Evolutionary conservation across 116 monocot species (phyloP).

Genomic region (Trichopus zeylanicus): DNA sequence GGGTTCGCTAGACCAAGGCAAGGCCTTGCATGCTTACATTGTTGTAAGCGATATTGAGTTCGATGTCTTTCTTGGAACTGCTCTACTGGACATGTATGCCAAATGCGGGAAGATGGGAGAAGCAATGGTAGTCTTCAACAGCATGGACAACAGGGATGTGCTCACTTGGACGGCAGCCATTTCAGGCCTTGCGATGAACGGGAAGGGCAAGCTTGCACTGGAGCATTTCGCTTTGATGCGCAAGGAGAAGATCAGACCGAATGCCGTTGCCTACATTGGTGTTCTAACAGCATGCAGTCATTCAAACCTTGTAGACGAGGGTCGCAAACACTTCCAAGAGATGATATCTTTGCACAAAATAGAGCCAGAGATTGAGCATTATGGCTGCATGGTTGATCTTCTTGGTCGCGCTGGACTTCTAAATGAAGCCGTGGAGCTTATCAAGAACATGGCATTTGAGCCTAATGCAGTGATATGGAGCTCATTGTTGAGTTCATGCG

Average conservation of each 20-base stretch:
- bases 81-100: slow-evolving; percentile 75
- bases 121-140: slow-evolving; percentile 30
- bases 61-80: slow-evolving; percentile 52
- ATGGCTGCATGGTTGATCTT: slow-evolving; percentile 80
- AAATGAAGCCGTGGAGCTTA: slow-evolving; percentile 54
- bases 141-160: slow-evolving; percentile 28
- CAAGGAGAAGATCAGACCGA: slow-evolving; percentile 43
- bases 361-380: slow-evolving; percentile 80
- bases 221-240: slow-evolving; percentile 50
- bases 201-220: slow-evolving; percentile 47
- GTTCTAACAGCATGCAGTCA: slow-evolving; percentile 79
- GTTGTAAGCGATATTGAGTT: slow-evolving; percentile 15
- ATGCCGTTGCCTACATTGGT: slow-evolving; percentile 45
- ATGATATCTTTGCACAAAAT: slow-evolving; percentile 37
- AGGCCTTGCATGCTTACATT: slow-evolving; percentile 44
- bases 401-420: slow-evolving; percentile 43
- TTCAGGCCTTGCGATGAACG: slow-evolving; percentile 56
- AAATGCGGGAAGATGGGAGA: slow-evolving; percentile 68
- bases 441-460: slow-evolving; percentile 49
- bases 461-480: slow-evolving; percentile 66
- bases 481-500: slow-evolving; percentile 61
- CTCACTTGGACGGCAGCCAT: slow-evolving; percentile 31
- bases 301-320: slow-evolving; percentile 49
- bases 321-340: slow-evolving; percentile 42
- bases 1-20: slow-evolving; percentile 46